These are phyloP conservation scores for Elsinoe ampelina DNA, from an alignment of 2,329 filamentous ascomycete species.

Conservation along the genomic window DNA sequence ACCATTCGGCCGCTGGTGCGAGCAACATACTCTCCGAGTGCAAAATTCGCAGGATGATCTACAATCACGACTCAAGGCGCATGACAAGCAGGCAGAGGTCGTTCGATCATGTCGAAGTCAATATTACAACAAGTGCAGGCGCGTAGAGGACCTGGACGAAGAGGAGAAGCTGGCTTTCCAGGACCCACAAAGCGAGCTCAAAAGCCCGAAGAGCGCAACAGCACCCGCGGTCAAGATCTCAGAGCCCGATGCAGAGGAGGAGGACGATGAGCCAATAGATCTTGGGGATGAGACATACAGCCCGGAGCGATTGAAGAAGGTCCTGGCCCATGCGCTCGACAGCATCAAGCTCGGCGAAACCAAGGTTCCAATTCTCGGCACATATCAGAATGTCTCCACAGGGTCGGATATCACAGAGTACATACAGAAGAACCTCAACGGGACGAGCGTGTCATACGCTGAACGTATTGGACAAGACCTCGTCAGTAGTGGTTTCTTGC, in stretches of 20 bases:
- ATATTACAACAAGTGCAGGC: constrained; percentile 97
- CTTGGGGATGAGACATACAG: constrained; percentile 83
- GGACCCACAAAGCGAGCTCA: constrained; percentile 53
- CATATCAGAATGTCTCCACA: constrained; percentile 84
- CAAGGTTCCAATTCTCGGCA: constrained; percentile 91
- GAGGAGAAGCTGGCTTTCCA: constrained; percentile 98
- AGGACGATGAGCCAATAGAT: constrained; percentile 77
- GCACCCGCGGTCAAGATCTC: constrained; percentile 86
- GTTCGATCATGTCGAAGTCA: constrained; percentile 90
- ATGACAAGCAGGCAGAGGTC: constrained; percentile 80
- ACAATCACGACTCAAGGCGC: constrained; percentile 79
- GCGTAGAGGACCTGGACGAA: constrained; percentile 93
- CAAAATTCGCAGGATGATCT: constrained; percentile 93
- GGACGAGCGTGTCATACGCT: constrained; percentile 77
- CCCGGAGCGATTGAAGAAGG: constrained; percentile 82
- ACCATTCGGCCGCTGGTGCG: constrained; percentile 92
- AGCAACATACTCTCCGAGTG: constrained; percentile 82
- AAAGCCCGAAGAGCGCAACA: constrained; percentile 43
- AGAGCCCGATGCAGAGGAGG: constrained; percentile 49
- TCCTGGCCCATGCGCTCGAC: constrained; percentile 75
- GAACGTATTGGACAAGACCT: constrained; percentile 94
- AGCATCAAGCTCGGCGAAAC: constrained; percentile 80
- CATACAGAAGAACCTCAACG: constrained; percentile 77
- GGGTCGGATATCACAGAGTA: constrained; percentile 95
- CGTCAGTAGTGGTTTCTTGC: constrained; percentile 73